Evolutionary conservation across 306 rosid genomes (phyloP), one percentile per base, ranked within the genome.

Genomic region (Malus sieversii): DNA sequence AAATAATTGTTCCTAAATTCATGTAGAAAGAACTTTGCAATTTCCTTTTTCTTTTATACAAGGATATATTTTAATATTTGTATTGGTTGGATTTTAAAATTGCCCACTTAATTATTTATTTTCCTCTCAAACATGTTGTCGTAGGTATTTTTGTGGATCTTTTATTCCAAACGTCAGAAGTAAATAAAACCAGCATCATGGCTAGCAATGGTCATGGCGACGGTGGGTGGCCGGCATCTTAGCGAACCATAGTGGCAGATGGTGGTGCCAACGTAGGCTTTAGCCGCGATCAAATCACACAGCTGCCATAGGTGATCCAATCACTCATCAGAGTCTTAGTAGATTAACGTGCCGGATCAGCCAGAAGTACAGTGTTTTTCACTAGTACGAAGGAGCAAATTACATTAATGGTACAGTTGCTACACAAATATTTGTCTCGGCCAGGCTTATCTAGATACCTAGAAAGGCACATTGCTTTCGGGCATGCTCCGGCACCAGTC

Each of bases 401-500:
- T 70, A 70, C 70, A 25, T 25, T 25, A 70, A 18, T 52, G 22
- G 33, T n/a, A 30, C 64, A 33, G 6, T 25, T 2, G 20, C 59
- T 1, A 14, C 48, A 29, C n/a, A 23, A 4, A 30, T n/a, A 63
- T 27, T 20, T 27, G 61, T n/a, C 44, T 4, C 6, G 60, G 20
- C 8, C 69, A 42, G 77, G 13, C 10, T 45, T 30, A 61, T 58
- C 80, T 84, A 85, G 77, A 80, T 73, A 62, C 84, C 85, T 48
- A 86, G 84, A 66, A 82, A 79, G 29, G 89, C 70, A 23, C 92
- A 90, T 77, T 87, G 92, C 80, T 86, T 88, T 60, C 89, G 81
- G 55, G 92, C 88, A 61, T 88, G 90, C 77, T 88, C 90, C 2
- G 92, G 90, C 20, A 90, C 80, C 79, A 88, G 85, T 72, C 71